Conservation (phyloP, 2,329 filamentous ascomycete genomes). For the Trichoderma koningii region DNA sequence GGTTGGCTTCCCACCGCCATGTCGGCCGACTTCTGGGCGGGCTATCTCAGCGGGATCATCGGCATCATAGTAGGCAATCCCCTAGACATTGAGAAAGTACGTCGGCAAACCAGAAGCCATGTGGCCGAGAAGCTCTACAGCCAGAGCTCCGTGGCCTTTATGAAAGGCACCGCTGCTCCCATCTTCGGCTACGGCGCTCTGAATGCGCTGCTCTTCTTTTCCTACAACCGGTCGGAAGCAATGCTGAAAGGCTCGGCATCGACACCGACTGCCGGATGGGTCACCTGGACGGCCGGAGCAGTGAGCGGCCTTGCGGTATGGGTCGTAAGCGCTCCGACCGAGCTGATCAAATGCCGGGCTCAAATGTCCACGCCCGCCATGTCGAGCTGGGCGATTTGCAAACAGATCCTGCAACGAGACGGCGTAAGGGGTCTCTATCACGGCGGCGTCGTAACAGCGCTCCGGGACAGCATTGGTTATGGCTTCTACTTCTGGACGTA, state of each 20-base stretch:
- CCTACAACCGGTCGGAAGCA: slow-evolving; percentile 81
- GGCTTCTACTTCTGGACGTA: slow-evolving; percentile 98
- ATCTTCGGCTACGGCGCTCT: slow-evolving; percentile 87
- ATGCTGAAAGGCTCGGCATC: slow-evolving; percentile 52
- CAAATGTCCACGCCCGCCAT: slow-evolving; percentile 59
- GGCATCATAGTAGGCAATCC: slow-evolving; percentile 90
- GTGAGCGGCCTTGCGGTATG: slow-evolving; percentile 82
- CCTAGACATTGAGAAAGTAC: slow-evolving; percentile 65
- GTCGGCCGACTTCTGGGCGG: slow-evolving; percentile 92
- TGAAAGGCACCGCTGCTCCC: slow-evolving; percentile 76
- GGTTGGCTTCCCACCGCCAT: slow-evolving; percentile 48
- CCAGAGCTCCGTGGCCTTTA: slow-evolving; percentile 43
- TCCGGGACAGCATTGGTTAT: slow-evolving; percentile 89
- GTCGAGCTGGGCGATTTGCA: slow-evolving; percentile 66
- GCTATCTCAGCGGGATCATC: slow-evolving; percentile 82
- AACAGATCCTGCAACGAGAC: slow-evolving; percentile 56
- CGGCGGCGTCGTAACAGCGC: slow-evolving; percentile 77
- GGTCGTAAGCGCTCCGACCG: slow-evolving; percentile 82
- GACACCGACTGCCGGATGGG: slow-evolving; percentile 55
- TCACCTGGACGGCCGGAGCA: slow-evolving; percentile 78
- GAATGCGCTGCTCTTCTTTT: slow-evolving; percentile 86
- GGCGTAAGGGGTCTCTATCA: slow-evolving; percentile 75
- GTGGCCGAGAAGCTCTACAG: slow-evolving; percentile 32
- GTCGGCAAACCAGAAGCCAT: slow-evolving; percentile 65
- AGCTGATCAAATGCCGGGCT: slow-evolving; percentile 85